Conservation (phyloP, 495 filamentous ascomycete genomes). For the Cairneyella variabilis region DNA sequence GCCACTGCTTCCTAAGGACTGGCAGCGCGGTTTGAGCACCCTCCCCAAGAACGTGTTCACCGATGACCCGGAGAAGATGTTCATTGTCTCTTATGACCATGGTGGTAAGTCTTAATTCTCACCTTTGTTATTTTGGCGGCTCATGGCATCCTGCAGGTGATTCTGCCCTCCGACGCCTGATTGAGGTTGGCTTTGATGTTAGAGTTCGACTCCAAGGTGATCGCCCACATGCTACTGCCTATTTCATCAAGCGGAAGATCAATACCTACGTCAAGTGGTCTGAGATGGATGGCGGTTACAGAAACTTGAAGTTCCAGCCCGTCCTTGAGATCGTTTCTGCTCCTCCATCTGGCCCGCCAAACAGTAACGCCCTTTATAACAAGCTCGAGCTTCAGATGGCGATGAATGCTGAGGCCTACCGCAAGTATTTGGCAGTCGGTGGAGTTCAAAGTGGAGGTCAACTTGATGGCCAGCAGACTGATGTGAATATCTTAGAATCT, state of each 20-base stretch:
- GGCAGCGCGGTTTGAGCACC: conserved; percentile 57
- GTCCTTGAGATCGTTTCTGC: conserved; percentile 16
- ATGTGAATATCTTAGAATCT: too few relatives aligned
- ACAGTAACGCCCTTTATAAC: conserved; percentile 5
- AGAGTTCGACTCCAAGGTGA: conserved; percentile 4
- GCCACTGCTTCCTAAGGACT: conserved; percentile 50
- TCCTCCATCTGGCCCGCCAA: conserved; percentile 1
- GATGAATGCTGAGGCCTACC: conserved; percentile 23
- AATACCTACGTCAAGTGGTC: conserved; percentile 25
- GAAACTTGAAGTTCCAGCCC: conserved; percentile 18
- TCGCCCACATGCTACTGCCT: conserved; percentile 2
- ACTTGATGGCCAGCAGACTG: not conserved
- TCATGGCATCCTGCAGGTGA: conserved; percentile 15
- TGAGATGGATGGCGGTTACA: conserved; percentile 24
- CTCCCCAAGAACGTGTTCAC: conserved; percentile 57
- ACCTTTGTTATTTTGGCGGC: not conserved
- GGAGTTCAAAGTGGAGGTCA: not conserved
- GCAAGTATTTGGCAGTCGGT: conserved; percentile 9
- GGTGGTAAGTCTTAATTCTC: conserved; percentile 20
- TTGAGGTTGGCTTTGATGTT: conserved; percentile 17
- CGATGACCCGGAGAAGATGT: conserved; percentile 33
- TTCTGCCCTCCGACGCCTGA: conserved; percentile 20
- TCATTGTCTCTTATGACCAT: conserved; percentile 40
- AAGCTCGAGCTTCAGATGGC: conserved; percentile 17
- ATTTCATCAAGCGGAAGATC: conserved; percentile 17